A percentile compares a stretch with the other conserved stretches of the same genome.
Evolutionary conservation across 177 flowering plant genomes (phyloP).

Genomic region (Vitis hybrid): DNA sequence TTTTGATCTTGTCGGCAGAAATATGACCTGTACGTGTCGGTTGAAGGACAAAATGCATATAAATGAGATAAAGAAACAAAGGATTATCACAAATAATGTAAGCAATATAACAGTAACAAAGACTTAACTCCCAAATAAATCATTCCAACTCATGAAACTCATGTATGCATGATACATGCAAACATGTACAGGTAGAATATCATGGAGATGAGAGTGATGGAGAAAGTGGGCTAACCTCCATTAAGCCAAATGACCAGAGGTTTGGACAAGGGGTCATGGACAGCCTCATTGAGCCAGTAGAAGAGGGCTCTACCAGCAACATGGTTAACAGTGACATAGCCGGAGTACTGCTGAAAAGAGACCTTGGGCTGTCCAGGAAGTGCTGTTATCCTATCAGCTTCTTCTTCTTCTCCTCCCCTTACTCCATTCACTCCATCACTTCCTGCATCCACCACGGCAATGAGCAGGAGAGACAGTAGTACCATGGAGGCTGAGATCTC

Average conservation of each 20-base stretch:
- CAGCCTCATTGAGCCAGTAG: slow-evolving; percentile 86
- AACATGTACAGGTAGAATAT: neutral
- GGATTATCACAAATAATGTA: neutral
- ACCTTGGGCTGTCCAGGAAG: slow-evolving; percentile 90
- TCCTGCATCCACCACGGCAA: neutral
- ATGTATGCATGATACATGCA: neutral
- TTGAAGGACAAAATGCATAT: neutral
- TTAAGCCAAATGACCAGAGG: slow-evolving; percentile 95
- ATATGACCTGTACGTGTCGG: neutral
- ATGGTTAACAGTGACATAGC: slow-evolving; percentile 77
- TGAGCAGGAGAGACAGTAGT: slow-evolving; percentile 6
- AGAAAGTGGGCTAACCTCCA: slow-evolving; percentile 58
- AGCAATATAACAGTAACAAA: slow-evolving; percentile 13
- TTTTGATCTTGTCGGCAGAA: slow-evolving; percentile 20
- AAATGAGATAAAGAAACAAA: neutral
- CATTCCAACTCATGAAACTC: no score
- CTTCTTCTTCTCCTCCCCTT: slow-evolving; percentile 35
- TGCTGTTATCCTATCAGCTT: slow-evolving; percentile 49
- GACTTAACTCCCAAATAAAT: neutral
- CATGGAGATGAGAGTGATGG: slow-evolving; percentile 11
- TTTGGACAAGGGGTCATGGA: slow-evolving; percentile 41
- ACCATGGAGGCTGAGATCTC: slow-evolving; percentile 18
- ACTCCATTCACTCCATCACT: slow-evolving; percentile 5
- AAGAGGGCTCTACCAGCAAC: slow-evolving; percentile 74
- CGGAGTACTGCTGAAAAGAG: slow-evolving; percentile 75